These are phyloP conservation scores for Murraya koenigii DNA, from an alignment of 345 rosid genomes.

Conservation along the genomic window DNA sequence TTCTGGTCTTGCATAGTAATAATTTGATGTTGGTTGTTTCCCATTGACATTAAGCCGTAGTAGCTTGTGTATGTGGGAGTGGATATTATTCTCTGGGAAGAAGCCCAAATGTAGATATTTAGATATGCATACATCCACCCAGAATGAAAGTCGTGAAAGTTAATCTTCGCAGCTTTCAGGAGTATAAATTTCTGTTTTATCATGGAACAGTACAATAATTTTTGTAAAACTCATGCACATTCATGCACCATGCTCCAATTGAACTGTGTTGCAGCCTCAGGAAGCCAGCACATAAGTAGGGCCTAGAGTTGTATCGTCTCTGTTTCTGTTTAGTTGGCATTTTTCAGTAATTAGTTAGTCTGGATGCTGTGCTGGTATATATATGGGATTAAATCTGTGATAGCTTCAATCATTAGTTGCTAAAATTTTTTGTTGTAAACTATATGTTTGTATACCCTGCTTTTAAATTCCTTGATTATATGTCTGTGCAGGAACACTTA, in stretches of 20 bases:
- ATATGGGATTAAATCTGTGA: background rate
- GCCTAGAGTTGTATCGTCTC: background rate
- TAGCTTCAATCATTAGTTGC: background rate
- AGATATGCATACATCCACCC: background rate
- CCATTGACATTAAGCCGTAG: background rate
- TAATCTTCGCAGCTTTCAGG: background rate
- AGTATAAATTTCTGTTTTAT: background rate
- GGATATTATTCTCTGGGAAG: background rate
- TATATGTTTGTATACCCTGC: background rate
- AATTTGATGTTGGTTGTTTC: background rate
- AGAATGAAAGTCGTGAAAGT: background rate
- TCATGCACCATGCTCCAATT: background rate
- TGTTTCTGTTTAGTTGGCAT: background rate
- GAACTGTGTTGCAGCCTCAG: background rate
- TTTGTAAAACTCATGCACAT: background rate
- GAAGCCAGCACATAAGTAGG: background rate
- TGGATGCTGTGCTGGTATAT: background rate
- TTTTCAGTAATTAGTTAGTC: background rate
- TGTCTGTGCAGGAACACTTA: slow-evolving; percentile 37
- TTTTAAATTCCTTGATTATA: background rate
- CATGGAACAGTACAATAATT: background rate
- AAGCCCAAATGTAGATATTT: background rate
- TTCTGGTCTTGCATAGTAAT: background rate
- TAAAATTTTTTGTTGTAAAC: background rate
- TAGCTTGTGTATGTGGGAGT: background rate